phyloP scores from a whole-genome alignment of 352 stramenopile species.

The Globisporangium solare region DNA sequence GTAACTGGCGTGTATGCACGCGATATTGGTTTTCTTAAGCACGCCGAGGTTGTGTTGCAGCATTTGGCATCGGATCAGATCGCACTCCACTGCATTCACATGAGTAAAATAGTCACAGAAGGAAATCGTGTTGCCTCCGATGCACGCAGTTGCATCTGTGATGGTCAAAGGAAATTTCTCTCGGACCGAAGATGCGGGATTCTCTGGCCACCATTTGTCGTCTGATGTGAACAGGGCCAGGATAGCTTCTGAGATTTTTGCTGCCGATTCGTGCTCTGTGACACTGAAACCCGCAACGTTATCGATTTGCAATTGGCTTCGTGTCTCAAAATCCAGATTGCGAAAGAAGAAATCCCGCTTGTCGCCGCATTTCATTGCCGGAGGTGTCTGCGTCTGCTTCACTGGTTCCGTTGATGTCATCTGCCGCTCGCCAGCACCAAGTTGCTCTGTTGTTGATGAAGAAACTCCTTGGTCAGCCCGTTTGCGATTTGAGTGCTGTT shows the following conservation, averaged over 20 bases:
- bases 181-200: slow-evolving; percentile 10
- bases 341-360: slow-evolving; percentile 86
- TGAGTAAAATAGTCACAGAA: slow-evolving; percentile 77
- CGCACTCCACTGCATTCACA: slow-evolving; percentile 74
- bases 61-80: slow-evolving; percentile 59
- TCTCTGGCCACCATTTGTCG: slow-evolving; percentile 2
- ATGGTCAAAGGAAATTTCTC: slow-evolving; percentile 44
- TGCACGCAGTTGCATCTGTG: slow-evolving; percentile 76
- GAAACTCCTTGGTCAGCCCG: slow-evolving; percentile 9
- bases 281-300: slow-evolving; percentile 76
- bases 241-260: slow-evolving; percentile 65
- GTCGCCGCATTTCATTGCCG: slow-evolving; percentile 53
- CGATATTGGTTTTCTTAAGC: slow-evolving; percentile 50
- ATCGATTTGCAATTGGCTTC: slow-evolving; percentile 67
- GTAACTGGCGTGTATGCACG: slow-evolving; percentile 59
- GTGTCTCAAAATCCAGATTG: slow-evolving; percentile 62
- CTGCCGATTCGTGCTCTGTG: slow-evolving; percentile 76
- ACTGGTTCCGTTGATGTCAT: slow-evolving; percentile 4
- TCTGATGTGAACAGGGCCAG: slow-evolving; percentile 31
- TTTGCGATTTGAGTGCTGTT: slow-evolving; percentile 1
- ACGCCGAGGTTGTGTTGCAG: slow-evolving; percentile 69
- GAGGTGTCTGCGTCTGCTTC: slow-evolving; percentile 6
- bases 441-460: slow-evolving; percentile 3
- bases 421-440: background rate
- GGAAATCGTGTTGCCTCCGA: slow-evolving; percentile 75